Base-by-base conservation (phyloP, 352 stramenopile genomes). In the Phytophthora sansomeana region DNA sequence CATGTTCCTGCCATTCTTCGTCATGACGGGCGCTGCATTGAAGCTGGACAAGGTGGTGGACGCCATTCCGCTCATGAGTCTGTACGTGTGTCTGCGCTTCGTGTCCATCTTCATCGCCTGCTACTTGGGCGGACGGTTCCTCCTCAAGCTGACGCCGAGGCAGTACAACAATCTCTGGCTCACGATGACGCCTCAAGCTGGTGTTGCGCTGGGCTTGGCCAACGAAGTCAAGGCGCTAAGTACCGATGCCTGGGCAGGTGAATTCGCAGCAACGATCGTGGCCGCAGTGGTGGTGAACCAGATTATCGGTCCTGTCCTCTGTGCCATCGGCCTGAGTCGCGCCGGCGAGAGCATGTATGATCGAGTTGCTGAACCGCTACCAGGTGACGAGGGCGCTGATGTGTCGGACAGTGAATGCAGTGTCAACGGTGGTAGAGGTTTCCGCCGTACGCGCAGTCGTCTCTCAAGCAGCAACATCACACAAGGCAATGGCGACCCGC, bases 141-240 rank as follows among this genome's bases (percentile, higher is more conserved):
- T 92, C 36, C 69, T 92, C 17, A 85, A 84, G 64, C 76, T 90
- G 11, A 42, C 71, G 4, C 80, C 80, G 9, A 69, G 66, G 43
- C 76, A 90, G 61, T 92, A 92, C 72, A 89, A 87, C 60, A 89
- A 89, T 49, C 67, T 92, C 6, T 92, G 83, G 83, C 70, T 92
- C 24, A 90, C 81, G 11, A 87, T 92, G 80, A 89, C 83, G 0
- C 83, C 83, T 0, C 83, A 92, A 56, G 83, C 83, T 38, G 83
- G 83, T n/a, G 83, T 92, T 1, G 78, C 83, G 5, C 59, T 92
- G 0, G 83, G 83, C 4, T 60, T 92, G 11, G 83, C 83, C 1
- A 81, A 81, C 38, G 83, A 92, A 57, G 70, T 92, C 4, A 78
- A 82, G 47, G 61, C 58, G 4, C 46, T 92, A 17, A 89, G 75